phyloP scores from a whole-genome alignment of 140 eudicot genomes.

The Anethum foeniculum region DNA sequence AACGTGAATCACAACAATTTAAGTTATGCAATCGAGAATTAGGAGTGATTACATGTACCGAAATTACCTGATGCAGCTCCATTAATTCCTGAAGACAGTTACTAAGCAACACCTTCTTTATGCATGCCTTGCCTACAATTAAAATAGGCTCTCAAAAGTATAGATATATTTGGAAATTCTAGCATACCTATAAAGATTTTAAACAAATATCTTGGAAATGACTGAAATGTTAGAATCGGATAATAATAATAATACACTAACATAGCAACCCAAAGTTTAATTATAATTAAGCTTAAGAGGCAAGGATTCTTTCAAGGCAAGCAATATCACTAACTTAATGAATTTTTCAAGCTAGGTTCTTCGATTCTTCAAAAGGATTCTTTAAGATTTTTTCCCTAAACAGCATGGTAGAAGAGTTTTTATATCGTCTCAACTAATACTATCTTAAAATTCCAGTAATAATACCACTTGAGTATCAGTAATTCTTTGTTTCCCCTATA shows the following conservation, averaged over 20 bases:
- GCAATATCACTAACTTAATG: not conserved
- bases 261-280: not conserved
- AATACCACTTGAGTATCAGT: not conserved
- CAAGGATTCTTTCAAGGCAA: not conserved
- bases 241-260: not conserved
- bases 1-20: not conserved
- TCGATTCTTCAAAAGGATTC: not conserved
- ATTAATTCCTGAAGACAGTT: slow-evolving; percentile 96
- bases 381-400: not conserved
- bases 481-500: not conserved
- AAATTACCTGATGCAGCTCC: slow-evolving; percentile 91
- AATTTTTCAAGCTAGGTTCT: not conserved
- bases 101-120: slow-evolving; percentile 89
- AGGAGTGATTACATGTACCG: not conserved
- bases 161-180: no score
- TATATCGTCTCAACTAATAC: no score
- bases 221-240: no score
- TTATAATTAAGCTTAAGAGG: not conserved
- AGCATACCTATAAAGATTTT: not conserved
- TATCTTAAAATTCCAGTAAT: not conserved
- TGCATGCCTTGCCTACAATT: slow-evolving; percentile 89
- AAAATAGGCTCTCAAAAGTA: slow-evolving; percentile 11
- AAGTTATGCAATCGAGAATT: not conserved
- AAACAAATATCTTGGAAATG: not conserved
- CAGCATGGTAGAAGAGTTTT: not conserved